These are phyloP conservation scores for Remersonia thermophila DNA, from an alignment of 2,329 filamentous ascomycete genomes.

Conservation along the genomic window DNA sequence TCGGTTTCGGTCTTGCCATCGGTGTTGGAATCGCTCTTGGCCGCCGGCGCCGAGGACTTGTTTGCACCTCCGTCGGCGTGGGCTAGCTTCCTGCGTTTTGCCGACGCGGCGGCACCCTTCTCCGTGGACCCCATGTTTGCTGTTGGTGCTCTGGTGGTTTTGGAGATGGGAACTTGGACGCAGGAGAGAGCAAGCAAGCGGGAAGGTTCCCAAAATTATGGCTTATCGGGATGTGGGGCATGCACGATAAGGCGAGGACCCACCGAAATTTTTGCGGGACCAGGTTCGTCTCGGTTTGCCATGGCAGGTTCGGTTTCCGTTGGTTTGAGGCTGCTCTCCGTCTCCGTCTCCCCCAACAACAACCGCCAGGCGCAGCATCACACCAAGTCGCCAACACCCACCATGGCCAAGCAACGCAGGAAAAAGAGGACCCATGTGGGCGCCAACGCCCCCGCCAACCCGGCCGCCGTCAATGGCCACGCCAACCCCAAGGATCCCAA, in stretches of 20 bases:
- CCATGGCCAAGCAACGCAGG: constrained; percentile 67
- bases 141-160: background rate
- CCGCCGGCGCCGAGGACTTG: constrained; percentile 1
- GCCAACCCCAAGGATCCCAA: constrained; percentile 64
- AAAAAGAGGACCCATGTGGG: constrained; percentile 84
- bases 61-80: constrained; percentile 6
- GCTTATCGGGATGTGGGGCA: constrained; percentile 15
- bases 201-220: constrained; percentile 5
- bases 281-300: too few relatives aligned
- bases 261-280: constrained; percentile 19
- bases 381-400: constrained; percentile 6
- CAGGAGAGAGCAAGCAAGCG: background rate
- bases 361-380: background rate
- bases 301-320: too few relatives aligned
- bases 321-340: too few relatives aligned
- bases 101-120: constrained; percentile 3
- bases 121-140: constrained; percentile 4
- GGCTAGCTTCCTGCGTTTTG: constrained; percentile 16
- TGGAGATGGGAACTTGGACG: constrained; percentile 3
- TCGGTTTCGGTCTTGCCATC: constrained; percentile 9
- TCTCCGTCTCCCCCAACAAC: constrained; percentile 10
- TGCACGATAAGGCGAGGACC: constrained; percentile 14
- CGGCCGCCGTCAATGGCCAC: constrained; percentile 42
- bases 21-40: constrained; percentile 7
- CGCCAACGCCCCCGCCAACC: constrained; percentile 43